phyloP scores from a whole-genome alignment of 305 asterid genomes.

The Ajuga reptans region DNA sequence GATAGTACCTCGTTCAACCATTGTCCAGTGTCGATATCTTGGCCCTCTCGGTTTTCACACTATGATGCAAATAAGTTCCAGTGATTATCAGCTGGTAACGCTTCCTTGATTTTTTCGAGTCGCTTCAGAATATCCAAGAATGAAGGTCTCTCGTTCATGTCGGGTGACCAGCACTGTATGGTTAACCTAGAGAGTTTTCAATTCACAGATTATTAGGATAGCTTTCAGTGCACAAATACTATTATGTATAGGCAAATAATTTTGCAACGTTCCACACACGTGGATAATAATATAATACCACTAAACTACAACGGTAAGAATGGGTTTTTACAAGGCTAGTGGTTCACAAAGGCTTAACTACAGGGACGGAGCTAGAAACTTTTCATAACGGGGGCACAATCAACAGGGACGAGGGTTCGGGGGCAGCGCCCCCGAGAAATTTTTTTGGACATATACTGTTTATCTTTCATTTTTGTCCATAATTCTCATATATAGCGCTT shows the following conservation, averaged over 20 bases:
- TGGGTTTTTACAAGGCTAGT: too few relatives aligned
- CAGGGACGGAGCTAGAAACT: too few relatives aligned
- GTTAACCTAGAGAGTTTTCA: slow-evolving; percentile 49
- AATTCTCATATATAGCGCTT: too few relatives aligned
- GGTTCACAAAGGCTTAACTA: too few relatives aligned
- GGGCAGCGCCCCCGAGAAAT: too few relatives aligned
- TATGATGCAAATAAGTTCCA: slow-evolving; percentile 63
- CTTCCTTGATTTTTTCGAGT: slow-evolving; percentile 68
- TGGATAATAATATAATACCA: too few relatives aligned
- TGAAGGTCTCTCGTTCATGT: slow-evolving; percentile 84
- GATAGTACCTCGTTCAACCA: background rate
- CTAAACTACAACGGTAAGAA: too few relatives aligned
- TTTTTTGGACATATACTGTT: too few relatives aligned
- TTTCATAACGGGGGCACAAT: too few relatives aligned
- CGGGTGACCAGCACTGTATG: slow-evolving; percentile 82
- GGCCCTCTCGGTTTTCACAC: slow-evolving; percentile 1
- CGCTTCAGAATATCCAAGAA: slow-evolving; percentile 80
- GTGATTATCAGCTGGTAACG: slow-evolving; percentile 50
- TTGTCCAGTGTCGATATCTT: background rate
- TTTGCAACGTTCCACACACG: background rate
- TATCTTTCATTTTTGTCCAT: too few relatives aligned
- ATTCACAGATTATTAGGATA: background rate
- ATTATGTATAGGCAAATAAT: background rate
- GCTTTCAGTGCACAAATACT: background rate
- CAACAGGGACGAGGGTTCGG: too few relatives aligned